Conservation (phyloP, 129 eudicot genomes). For the Silybum marianum region DNA sequence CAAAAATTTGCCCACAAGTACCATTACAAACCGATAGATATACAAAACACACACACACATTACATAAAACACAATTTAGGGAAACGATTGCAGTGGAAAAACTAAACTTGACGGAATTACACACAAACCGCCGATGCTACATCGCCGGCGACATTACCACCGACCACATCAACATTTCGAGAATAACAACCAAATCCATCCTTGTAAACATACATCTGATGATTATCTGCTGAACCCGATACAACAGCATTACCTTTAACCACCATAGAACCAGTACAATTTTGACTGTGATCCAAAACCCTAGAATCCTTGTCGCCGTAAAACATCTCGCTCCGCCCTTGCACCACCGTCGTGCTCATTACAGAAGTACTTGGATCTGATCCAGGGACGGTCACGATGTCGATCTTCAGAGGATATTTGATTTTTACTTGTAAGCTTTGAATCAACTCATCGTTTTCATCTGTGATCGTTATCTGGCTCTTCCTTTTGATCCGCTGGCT, state of each 20-base stretch:
- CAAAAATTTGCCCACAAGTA: neutral
- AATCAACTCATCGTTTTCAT: slow-evolving; percentile 34
- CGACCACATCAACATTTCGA: slow-evolving; percentile 45
- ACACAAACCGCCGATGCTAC: slow-evolving; percentile 38
- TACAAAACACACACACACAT: neutral
- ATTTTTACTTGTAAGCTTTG: slow-evolving; percentile 30
- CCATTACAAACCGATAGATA: neutral
- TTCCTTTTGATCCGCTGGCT: slow-evolving; percentile 48
- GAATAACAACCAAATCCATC: slow-evolving; percentile 61
- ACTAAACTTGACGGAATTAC: neutral
- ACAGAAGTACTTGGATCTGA: slow-evolving; percentile 38
- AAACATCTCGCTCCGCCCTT: slow-evolving; percentile 41
- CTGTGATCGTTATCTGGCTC: slow-evolving; percentile 34
- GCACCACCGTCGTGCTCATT: slow-evolving; percentile 52
- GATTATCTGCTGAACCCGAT: slow-evolving; percentile 56
- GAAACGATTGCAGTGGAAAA: neutral
- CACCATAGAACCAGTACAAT: slow-evolving; percentile 67
- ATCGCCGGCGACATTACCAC: slow-evolving; percentile 48
- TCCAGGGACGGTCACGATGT: slow-evolving; percentile 36
- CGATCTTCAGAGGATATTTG: slow-evolving; percentile 46
- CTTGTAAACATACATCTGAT: slow-evolving; percentile 40
- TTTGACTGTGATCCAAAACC: slow-evolving; percentile 47
- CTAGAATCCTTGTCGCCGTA: slow-evolving; percentile 18
- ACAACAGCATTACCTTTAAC: slow-evolving; percentile 65
- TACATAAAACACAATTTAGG: neutral